Evolutionary conservation across 371 early-diverging fungal species (phyloP).

Genomic region (Lichtheimia corymbifera): DNA sequence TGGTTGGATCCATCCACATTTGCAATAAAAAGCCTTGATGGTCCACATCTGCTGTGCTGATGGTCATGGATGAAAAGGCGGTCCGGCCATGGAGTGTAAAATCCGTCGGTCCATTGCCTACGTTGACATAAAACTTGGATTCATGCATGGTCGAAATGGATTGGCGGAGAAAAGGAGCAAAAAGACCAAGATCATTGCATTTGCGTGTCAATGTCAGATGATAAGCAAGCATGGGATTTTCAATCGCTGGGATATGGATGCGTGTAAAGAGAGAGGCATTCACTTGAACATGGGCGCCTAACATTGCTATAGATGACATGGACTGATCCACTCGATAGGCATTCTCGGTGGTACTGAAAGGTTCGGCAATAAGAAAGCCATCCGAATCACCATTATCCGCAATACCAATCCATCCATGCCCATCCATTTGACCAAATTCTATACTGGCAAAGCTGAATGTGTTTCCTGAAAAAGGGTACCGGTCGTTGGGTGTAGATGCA

Average conservation of each 20-base stretch:
- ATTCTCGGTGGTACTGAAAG: conserved; percentile 35
- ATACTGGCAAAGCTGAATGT: conserved; percentile 49
- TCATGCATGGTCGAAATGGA: conserved; percentile 74
- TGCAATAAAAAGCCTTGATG: conserved; percentile 62
- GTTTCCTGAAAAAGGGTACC: conserved; percentile 38
- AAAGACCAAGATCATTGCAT: conserved; percentile 43
- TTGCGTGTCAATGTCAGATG: conserved; percentile 52
- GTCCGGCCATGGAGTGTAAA: conserved; percentile 76
- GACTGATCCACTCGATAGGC: conserved; percentile 41
- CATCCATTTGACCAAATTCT: conserved; percentile 40
- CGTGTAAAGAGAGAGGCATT: conserved; percentile 47
- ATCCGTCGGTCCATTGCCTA: conserved; percentile 44
- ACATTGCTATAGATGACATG: conserved; percentile 44
- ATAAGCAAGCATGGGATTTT: conserved; percentile 64
- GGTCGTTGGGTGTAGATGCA: conserved; percentile 39
- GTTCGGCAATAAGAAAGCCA: conserved; percentile 58
- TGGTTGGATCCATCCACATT: conserved; percentile 68
- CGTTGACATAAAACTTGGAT: conserved; percentile 67
- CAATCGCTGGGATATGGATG: conserved; percentile 58
- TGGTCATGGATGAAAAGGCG: conserved; percentile 52
- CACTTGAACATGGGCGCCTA: conserved; percentile 35
- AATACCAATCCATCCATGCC: conserved; percentile 48
- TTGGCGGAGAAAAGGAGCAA: conserved; percentile 65
- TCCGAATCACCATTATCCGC: conserved; percentile 35
- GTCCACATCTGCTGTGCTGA: conserved; percentile 29